Evolutionary conservation across 768 basidiomycete species (phyloP).

Genomic region (Pisolithus microcarpus): DNA sequence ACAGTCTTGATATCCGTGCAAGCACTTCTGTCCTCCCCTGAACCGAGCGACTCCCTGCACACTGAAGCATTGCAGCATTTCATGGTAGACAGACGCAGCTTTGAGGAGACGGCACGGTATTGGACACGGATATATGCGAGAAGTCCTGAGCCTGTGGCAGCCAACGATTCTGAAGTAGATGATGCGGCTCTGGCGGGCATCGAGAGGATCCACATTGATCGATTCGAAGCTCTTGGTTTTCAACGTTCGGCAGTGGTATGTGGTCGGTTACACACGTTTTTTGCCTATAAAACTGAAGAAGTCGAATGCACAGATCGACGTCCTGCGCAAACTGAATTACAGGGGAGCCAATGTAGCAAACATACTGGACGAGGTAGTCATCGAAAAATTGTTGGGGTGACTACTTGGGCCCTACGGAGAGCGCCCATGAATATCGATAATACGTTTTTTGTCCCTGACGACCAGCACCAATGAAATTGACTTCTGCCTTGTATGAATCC

Average conservation of each 20-base stretch:
- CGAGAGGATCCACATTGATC: constrained; percentile 73
- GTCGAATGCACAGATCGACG: constrained; percentile 58
- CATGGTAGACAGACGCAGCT: constrained; percentile 77
- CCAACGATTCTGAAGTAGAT: constrained; percentile 29
- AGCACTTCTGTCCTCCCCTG: constrained; percentile 85
- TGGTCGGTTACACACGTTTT: constrained; percentile 13
- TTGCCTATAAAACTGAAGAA: constrained; percentile 3
- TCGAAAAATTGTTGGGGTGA: constrained; percentile 84
- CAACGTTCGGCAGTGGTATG: constrained; percentile 77
- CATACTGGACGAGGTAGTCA: constrained; percentile 75
- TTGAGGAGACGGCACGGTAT: constrained; percentile 87
- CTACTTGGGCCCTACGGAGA: too few species aligned
- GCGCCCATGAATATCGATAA: too few species aligned
- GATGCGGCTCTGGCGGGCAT: constrained; percentile 71
- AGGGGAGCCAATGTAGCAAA: constrained; percentile 74
- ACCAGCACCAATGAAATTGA: too few species aligned
- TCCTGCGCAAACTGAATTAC: constrained; percentile 80
- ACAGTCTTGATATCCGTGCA: constrained; percentile 93
- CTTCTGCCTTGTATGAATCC: too few species aligned
- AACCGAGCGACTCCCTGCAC: constrained; percentile 95
- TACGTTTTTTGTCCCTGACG: too few species aligned
- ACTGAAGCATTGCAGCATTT: constrained; percentile 98
- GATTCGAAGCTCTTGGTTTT: constrained; percentile 81
- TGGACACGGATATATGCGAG: constrained; percentile 94
- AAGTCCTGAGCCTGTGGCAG: constrained; percentile 49